Evolutionary conservation across 768 basidiomycete species (phyloP).

Genomic region (Phylloporus arenicola): DNA sequence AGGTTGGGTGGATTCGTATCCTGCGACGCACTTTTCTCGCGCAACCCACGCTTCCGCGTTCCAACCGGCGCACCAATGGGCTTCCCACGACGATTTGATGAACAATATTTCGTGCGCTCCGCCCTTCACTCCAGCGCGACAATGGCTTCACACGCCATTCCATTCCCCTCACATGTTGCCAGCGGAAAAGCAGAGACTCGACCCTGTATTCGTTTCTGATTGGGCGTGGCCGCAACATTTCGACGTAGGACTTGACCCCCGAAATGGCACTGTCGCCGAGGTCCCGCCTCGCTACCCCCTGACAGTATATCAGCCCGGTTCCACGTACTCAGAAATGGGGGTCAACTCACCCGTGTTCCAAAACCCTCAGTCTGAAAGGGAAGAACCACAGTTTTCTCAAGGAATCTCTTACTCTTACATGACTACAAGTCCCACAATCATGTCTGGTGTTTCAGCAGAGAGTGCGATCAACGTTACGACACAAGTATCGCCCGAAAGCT

Average conservation of each 20-base stretch:
- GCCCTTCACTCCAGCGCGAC: conserved; percentile 24
- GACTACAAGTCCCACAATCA: conserved; percentile 2
- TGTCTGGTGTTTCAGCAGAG: conserved; percentile 3
- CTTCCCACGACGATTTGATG: conserved; percentile 9
- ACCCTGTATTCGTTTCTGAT: conserved; percentile 1
- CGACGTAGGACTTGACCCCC: conserved; percentile 3
- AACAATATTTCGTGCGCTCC: conserved; percentile 6
- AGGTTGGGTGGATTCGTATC: conserved; percentile 15
- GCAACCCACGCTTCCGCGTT: conserved; percentile 11
- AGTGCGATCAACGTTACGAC: neutral
- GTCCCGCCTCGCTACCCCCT: conserved; percentile 6
- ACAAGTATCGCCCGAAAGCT: conserved; percentile 7
- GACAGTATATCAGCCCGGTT: conserved; percentile 3
- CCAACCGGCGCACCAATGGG: conserved; percentile 13
- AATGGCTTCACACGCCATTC: conserved; percentile 24
- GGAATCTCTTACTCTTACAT: conserved; percentile 5
- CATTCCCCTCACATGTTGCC: conserved; percentile 22
- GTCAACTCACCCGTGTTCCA: conserved; percentile 3
- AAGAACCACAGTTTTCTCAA: conserved; percentile 10
- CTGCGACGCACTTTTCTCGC: conserved; percentile 7
- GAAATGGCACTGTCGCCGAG: conserved; percentile 8
- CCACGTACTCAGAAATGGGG: conserved; percentile 4
- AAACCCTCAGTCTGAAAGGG: conserved; percentile 6
- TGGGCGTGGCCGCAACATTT: conserved; percentile 19
- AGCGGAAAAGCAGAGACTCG: conserved; percentile 11